A percentile compares a stretch with the other conserved stretches of the same genome.
phyloP scores from a whole-genome alignment of 768 basidiomycete species.

The Auricularia cornea region DNA sequence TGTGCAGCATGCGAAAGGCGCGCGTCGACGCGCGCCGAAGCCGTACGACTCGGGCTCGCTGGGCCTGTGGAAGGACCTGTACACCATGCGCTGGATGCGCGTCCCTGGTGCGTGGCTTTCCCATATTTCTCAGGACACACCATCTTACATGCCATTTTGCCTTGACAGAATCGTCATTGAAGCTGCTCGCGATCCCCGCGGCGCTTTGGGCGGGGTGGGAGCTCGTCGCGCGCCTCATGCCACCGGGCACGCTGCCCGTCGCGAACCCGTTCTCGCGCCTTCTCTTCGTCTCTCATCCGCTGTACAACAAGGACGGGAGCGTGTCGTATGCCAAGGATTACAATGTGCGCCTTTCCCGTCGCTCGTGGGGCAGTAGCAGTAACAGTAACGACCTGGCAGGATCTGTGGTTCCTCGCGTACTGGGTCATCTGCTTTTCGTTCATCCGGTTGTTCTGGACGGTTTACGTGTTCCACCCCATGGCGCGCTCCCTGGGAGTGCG shows the following conservation, averaged over 20 bases:
- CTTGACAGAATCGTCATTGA: conserved; percentile 59
- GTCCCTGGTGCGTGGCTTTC: conserved; percentile 48
- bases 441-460: conserved; percentile 64
- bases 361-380: too few species aligned
- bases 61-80: conserved; percentile 46
- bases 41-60: conserved; percentile 7
- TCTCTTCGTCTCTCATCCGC: conserved; percentile 59
- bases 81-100: conserved; percentile 58
- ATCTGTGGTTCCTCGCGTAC: conserved; percentile 73
- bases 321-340: conserved; percentile 55
- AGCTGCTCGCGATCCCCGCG: conserved; percentile 52
- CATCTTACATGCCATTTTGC: not conserved
- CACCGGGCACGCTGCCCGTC: conserved; percentile 35
- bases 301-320: conserved; percentile 23
- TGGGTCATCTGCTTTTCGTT: conserved; percentile 86
- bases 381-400: conserved; percentile 21
- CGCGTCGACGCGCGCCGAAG: not conserved
- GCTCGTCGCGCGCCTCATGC: conserved; percentile 33
- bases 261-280: conserved; percentile 68
- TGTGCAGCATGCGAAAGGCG: not conserved
- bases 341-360: conserved; percentile 10
- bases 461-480: conserved; percentile 57
- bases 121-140: not conserved
- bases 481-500: conserved; percentile 65
- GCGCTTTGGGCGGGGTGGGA: conserved; percentile 62